phyloP scores from a whole-genome alignment of 306 rosid genomes.

The Parietaria judaica region DNA sequence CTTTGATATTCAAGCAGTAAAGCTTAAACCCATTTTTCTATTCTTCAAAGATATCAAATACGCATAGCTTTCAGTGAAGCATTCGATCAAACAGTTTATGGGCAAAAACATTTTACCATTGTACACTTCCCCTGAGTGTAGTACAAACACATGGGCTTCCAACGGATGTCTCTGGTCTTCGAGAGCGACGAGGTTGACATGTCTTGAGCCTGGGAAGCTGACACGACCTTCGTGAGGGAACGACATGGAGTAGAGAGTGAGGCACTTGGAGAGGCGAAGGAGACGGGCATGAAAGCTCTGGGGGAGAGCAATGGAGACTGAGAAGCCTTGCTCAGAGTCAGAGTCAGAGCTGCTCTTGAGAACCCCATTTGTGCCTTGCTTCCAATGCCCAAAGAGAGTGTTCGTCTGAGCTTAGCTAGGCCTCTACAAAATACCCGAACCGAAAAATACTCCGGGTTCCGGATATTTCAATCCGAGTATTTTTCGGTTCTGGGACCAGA shows the following conservation, averaged over 20 bases:
- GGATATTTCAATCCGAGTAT: too few relatives aligned
- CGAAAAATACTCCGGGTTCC: too few relatives aligned
- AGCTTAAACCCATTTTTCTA: too few relatives aligned
- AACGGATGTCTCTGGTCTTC: slow-evolving; percentile 23
- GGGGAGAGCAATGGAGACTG: slow-evolving; percentile 5
- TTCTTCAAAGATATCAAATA: too few relatives aligned
- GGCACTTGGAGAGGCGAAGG: slow-evolving; percentile 13
- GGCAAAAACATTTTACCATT: slow-evolving; percentile 37
- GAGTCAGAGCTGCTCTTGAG: slow-evolving; percentile 26
- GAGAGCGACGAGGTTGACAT: slow-evolving; percentile 22
- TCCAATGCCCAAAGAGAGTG: background rate
- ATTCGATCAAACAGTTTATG: slow-evolving; percentile 39
- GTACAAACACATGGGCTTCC: slow-evolving; percentile 79
- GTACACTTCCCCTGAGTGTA: slow-evolving; percentile 85
- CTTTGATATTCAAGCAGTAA: too few relatives aligned
- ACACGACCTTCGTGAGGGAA: slow-evolving; percentile 38
- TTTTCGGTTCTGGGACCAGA: too few relatives aligned
- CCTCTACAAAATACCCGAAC: too few relatives aligned
- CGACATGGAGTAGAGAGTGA: slow-evolving; percentile 22
- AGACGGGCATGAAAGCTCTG: slow-evolving; percentile 14
- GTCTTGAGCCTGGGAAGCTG: slow-evolving; percentile 29
- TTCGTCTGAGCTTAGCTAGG: too few relatives aligned
- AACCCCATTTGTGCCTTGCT: slow-evolving; percentile 28
- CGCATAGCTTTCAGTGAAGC: slow-evolving; percentile 1
- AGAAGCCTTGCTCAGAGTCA: slow-evolving; percentile 27